Base-by-base conservation (phyloP, 768 basidiomycete genomes). In the Mycena alexandri region DNA sequence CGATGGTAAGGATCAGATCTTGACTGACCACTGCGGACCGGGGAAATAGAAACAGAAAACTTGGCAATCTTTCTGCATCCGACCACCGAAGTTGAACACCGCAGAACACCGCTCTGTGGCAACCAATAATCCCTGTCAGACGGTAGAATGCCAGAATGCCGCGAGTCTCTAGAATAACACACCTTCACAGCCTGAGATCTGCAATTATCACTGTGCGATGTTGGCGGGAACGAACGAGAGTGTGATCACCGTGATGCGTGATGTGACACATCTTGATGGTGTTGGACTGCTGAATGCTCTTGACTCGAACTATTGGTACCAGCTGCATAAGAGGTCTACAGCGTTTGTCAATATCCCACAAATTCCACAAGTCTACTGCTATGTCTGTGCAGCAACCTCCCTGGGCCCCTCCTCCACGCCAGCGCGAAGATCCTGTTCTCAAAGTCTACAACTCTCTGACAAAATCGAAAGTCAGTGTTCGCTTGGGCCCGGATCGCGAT, bases 361-460 rank as follows among this genome's bases (percentile, higher is more conserved):
- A 54, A 52, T 68, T 51, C 44, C 61, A 53, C 36, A 60, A 51
- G 12, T 63, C 57, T 60, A n/a, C 44, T 14, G 2, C 25, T 56
- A 91, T 92, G 90, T 81, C 89, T 58, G 75, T 80, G 0, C 86
- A 89, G 67, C 90, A 90, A 74, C 89, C 90, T 10, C 64, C 82
- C 4, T 93, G 91, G 93, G 77, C 80, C 9, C 69, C 81, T 24
- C 87, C 85, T 36, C 75, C 74, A 29, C 75, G 79, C 9, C 79
- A 83, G 68, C 61, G 71, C 21, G 76, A 80, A 51, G 90, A 91
- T 70, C 93, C 93, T 7, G 85, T 87, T 0, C 85, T 96, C 52
- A 92, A 89, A 78, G 84, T 99, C 51, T 97, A 93, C 82, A 99
- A 99, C 80, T 96, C 97, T 12, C 82, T 99, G 71, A 98, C 97